Conservation (phyloP, 805 yeast genomes). For the Blastobotrys robertii region DNA sequence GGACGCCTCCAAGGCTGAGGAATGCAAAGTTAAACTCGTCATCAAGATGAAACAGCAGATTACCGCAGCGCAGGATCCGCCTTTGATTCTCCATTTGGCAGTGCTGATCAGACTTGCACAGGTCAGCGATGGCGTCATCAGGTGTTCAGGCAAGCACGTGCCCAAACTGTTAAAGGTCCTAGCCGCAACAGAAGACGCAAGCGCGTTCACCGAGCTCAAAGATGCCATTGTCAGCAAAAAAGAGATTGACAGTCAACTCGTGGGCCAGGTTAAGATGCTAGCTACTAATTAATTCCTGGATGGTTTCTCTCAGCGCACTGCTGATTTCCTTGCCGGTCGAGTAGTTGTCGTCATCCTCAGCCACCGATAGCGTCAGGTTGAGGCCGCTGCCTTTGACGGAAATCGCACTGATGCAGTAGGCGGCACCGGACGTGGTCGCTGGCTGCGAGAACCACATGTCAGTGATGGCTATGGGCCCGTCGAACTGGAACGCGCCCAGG, state of each 20-base stretch:
- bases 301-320: too few species aligned
- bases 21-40: neutral
- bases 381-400: too few species aligned
- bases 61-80: constrained; percentile 15
- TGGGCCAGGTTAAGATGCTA: neutral
- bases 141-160: constrained; percentile 22
- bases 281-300: neutral
- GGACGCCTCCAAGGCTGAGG: too few species aligned
- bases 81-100: constrained; percentile 22
- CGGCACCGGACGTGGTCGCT: too few species aligned
- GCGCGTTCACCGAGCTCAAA: constrained; percentile 15
- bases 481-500: constrained; percentile 4
- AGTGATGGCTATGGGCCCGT: too few species aligned
- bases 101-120: constrained; percentile 14
- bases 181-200: neutral
- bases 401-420: too few species aligned
- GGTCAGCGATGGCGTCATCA: constrained; percentile 14
- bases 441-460: too few species aligned
- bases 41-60: constrained; percentile 9
- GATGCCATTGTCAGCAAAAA: constrained; percentile 6
- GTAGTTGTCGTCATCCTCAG: too few species aligned
- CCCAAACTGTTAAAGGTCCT: constrained; percentile 22
- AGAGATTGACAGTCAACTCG: too few species aligned
- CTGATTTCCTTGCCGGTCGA: too few species aligned
- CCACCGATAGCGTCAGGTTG: too few species aligned